phyloP scores from a whole-genome alignment of 2,329 filamentous ascomycete species.

The Aspergillus pseudonomiae region DNA sequence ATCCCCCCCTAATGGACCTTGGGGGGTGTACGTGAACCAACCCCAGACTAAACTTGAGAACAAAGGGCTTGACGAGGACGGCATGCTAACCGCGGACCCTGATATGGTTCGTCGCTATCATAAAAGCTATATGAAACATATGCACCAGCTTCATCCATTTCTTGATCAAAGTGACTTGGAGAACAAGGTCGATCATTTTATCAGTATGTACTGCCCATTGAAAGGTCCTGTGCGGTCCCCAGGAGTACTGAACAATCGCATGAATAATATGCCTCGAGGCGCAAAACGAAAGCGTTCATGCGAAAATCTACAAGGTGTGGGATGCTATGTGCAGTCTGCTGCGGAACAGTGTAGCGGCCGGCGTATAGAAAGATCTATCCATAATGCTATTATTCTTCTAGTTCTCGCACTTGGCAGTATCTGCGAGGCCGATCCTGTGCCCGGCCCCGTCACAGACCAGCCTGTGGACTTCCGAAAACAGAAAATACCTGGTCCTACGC shows the following conservation, averaged over 20 bases:
- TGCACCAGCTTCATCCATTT: conserved; percentile 68
- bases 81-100: conserved; percentile 57
- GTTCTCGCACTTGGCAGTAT: conserved; percentile 87
- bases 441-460: conserved; percentile 55
- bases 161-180: conserved; percentile 57
- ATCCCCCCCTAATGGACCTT: conserved; percentile 47
- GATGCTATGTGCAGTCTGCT: conserved; percentile 28
- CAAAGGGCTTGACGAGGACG: conserved; percentile 55
- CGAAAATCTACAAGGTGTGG: conserved; percentile 30
- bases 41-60: conserved; percentile 36
- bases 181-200: conserved; percentile 56
- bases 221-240: conserved; percentile 14
- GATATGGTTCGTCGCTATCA: conserved; percentile 55
- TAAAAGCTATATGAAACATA: conserved; percentile 60
- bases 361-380: conserved; percentile 62
- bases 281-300: conserved; percentile 44
- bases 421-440: conserved; percentile 61
- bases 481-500: conserved; percentile 30
- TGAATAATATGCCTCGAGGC: conserved; percentile 32
- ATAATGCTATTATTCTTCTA: conserved; percentile 79
- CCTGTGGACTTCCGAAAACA: conserved; percentile 31
- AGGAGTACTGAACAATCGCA: conserved; percentile 15
- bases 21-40: conserved; percentile 48
- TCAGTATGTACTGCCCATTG: conserved; percentile 50
- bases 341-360: conserved; percentile 14